phyloP scores from a whole-genome alignment of 495 filamentous ascomycete species.

The Xanthoparmelia taractica region DNA sequence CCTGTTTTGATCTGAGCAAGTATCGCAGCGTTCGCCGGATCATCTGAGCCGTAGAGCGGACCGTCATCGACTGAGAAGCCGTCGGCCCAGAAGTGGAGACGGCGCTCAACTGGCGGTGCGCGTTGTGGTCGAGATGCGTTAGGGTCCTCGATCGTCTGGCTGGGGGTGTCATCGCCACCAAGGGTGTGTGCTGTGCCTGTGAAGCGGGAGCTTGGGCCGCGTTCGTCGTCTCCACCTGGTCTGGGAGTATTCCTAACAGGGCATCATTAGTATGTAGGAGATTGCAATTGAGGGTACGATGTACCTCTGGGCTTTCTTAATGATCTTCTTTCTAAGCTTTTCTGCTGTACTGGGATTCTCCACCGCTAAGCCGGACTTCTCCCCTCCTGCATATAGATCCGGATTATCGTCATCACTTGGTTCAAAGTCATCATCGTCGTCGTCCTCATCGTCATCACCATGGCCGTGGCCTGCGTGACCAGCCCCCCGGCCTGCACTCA shows the following conservation, averaged over 20 bases:
- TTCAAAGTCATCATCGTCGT: conserved; percentile 53
- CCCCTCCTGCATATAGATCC: conserved; percentile 88
- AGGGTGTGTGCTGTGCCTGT: conserved; percentile 76
- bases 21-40: conserved; percentile 74
- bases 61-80: conserved; percentile 96
- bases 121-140: conserved; percentile 36
- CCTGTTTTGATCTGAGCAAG: conserved; percentile 80
- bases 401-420: conserved; percentile 57
- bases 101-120: conserved; percentile 52
- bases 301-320: conserved; percentile 76
- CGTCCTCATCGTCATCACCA: conserved; percentile 52
- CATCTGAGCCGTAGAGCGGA: conserved; percentile 78
- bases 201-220: conserved; percentile 55
- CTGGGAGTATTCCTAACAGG: conserved; percentile 48
- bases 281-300: conserved; percentile 12
- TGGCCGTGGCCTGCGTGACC: conserved; percentile 40
- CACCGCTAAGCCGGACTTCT: conserved; percentile 93
- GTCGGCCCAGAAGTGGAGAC: conserved; percentile 85
- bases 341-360: conserved; percentile 61
- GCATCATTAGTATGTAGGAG: neutral
- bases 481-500: conserved; percentile 31
- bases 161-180: conserved; percentile 81
- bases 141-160: conserved; percentile 61
- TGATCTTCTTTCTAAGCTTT: conserved; percentile 65
- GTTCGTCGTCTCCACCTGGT: conserved; percentile 48